A percentile compares a stretch with the other conserved stretches of the same genome.
Evolutionary conservation across 768 basidiomycete genomes (phyloP).

Genomic region (Clitopilus passeckerianus): DNA sequence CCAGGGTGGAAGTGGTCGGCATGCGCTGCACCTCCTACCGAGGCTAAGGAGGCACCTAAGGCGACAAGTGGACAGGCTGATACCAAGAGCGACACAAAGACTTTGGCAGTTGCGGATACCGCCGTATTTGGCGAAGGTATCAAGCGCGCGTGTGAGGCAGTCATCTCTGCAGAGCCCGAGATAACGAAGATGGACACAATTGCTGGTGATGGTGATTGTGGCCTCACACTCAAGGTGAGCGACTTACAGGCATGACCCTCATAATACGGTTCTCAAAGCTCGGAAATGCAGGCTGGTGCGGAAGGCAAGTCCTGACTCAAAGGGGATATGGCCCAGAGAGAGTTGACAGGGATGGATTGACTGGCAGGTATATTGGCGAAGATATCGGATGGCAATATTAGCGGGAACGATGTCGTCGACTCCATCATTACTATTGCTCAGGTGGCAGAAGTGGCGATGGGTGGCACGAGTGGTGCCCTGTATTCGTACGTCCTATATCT

Average conservation of each 20-base stretch:
- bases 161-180: conserved; percentile 79
- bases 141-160: conserved; percentile 52
- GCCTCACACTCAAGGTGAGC: conserved; percentile 43
- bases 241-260: neutral
- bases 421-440: conserved; percentile 66
- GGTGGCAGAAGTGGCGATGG: conserved; percentile 82
- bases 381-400: conserved; percentile 49
- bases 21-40: conserved; percentile 27
- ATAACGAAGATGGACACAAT: conserved; percentile 91
- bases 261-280: neutral
- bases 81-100: conserved; percentile 1
- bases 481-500: conserved; percentile 64
- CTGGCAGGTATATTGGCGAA: conserved; percentile 55
- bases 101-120: conserved; percentile 32
- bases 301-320: conserved; percentile 37
- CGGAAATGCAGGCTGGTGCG: conserved; percentile 53
- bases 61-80: conserved; percentile 4
- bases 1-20: conserved; percentile 89
- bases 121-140: conserved; percentile 51
- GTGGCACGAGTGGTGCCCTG: conserved; percentile 85
- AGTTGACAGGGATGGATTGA: neutral
- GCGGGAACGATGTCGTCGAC: conserved; percentile 58
- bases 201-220: conserved; percentile 81
- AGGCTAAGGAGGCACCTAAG: conserved; percentile 9
- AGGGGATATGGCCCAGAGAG: too few species aligned